Percentiles rank a stretch among this genome's conserved stretches.
phyloP scores from a whole-genome alignment of 192 early-diverging fungal genomes.

The Pilaira anomala region DNA sequence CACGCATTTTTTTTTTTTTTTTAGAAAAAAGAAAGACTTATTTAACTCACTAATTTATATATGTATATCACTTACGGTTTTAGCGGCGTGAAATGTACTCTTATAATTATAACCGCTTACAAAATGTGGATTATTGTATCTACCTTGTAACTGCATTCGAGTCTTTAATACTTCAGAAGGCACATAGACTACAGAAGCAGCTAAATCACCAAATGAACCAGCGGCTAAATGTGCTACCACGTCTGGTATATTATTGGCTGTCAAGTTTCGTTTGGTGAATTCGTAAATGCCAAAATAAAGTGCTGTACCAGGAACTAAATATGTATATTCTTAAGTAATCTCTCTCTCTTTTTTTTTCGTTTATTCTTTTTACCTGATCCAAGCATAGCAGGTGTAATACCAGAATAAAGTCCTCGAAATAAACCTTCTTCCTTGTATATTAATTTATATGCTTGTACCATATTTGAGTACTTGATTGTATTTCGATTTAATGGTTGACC shows the following conservation, averaged over 20 bases:
- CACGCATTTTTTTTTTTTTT: no score
- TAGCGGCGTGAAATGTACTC: slow-evolving; percentile 59
- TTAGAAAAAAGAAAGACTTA: no score
- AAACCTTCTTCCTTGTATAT: slow-evolving; percentile 55
- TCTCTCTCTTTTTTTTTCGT: no score
- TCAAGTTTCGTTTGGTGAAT: slow-evolving; percentile 52
- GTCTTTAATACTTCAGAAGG: slow-evolving; percentile 70
- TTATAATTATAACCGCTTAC: slow-evolving; percentile 70
- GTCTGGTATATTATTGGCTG: slow-evolving; percentile 42
- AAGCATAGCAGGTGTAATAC: slow-evolving; percentile 54
- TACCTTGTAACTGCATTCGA: slow-evolving; percentile 75
- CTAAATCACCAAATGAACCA: slow-evolving; percentile 55
- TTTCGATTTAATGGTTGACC: slow-evolving; percentile 47
- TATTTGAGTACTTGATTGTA: slow-evolving; percentile 52
- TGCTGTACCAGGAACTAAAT: slow-evolving; percentile 51
- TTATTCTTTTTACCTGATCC: slow-evolving; percentile 43
- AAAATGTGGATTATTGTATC: slow-evolving; percentile 66
- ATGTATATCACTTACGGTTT: slow-evolving; percentile 38
- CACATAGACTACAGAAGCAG: slow-evolving; percentile 56
- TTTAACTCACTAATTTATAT: no score
- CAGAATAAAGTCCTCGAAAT: slow-evolving; percentile 50
- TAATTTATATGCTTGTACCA: slow-evolving; percentile 54
- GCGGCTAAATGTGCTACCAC: slow-evolving; percentile 50
- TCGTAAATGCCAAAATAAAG: slow-evolving; percentile 60
- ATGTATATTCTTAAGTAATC: slow-evolving; percentile 13